phyloP scores from a whole-genome alignment of 208 protist genomes.

The Wallacemonas sp. region DNA sequence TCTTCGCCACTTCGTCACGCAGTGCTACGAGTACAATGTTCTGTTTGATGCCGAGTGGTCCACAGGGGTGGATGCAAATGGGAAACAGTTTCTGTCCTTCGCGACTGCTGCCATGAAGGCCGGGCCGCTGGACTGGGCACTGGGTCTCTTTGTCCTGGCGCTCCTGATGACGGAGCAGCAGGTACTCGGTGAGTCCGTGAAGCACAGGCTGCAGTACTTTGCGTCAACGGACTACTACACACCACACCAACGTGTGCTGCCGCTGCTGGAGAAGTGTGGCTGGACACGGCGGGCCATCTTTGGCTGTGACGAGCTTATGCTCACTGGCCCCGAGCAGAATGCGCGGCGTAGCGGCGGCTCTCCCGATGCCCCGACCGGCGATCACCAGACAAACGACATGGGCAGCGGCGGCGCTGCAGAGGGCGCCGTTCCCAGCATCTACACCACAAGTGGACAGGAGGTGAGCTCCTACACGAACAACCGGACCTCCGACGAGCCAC shows the following conservation, averaged over 20 bases:
- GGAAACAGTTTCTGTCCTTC: slow-evolving; percentile 35
- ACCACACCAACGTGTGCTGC: slow-evolving; percentile 35
- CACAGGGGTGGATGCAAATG: slow-evolving; percentile 26
- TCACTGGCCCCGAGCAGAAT: slow-evolving; percentile 31
- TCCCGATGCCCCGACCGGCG: slow-evolving; percentile 1
- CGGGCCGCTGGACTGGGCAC: slow-evolving; percentile 66
- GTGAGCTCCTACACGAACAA: slow-evolving; percentile 38
- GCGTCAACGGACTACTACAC: slow-evolving; percentile 22
- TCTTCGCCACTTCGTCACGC: slow-evolving; percentile 35
- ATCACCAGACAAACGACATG: no score
- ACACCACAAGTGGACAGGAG: slow-evolving; percentile 32
- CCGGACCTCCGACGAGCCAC: slow-evolving; percentile 17
- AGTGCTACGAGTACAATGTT: slow-evolving; percentile 50
- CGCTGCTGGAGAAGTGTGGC: slow-evolving; percentile 50
- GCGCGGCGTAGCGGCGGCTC: slow-evolving; percentile 5
- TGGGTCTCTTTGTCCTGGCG: slow-evolving; percentile 63
- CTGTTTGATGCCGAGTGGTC: slow-evolving; percentile 32
- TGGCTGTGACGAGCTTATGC: slow-evolving; percentile 37
- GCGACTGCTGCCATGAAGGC: slow-evolving; percentile 65
- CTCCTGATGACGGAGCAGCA: slow-evolving; percentile 30
- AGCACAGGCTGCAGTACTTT: slow-evolving; percentile 38
- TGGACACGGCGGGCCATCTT: slow-evolving; percentile 65
- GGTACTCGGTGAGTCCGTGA: slow-evolving; percentile 31
- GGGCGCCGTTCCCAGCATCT: slow-evolving; percentile 25
- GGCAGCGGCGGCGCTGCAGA: not conserved